Evolutionary conservation across 23 red algal species (phyloP).

Genomic region (Chondrus crispus): DNA sequence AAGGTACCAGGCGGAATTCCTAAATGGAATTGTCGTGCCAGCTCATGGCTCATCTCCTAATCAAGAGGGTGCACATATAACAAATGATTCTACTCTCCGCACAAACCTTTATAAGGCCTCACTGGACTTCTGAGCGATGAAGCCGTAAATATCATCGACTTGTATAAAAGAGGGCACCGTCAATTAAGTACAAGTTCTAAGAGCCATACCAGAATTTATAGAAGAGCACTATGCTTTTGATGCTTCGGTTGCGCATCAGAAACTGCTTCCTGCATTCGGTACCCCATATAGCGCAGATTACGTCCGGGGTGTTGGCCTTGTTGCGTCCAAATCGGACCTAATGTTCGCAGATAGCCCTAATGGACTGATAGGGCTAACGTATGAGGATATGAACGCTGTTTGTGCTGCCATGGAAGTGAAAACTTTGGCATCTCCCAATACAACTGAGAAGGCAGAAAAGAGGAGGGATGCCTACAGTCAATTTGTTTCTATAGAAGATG

Average conservation of each 20-base stretch:
- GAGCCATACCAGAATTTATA: not conserved
- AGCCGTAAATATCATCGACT: not conserved
- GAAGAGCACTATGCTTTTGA: not conserved
- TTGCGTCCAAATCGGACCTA: not conserved
- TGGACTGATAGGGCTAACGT: too few species aligned
- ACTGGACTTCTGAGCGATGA: not conserved
- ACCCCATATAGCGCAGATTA: not conserved
- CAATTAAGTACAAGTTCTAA: not conserved
- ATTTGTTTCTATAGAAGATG: not conserved
- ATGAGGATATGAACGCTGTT: too few species aligned
- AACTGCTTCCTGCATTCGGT: not conserved
- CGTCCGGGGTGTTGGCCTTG: not conserved
- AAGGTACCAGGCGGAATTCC: not conserved
- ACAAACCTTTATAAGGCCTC: not conserved
- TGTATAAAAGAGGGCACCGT: not conserved
- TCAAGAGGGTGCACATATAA: not conserved
- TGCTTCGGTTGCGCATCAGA: not conserved
- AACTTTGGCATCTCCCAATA: not conserved
- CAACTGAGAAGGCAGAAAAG: not conserved
- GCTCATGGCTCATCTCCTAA: not conserved
- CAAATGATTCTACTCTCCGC: not conserved
- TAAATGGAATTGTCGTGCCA: not conserved
- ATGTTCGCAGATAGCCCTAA: conserved; percentile 8
- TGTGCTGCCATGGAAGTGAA: not conserved
- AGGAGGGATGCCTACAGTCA: not conserved